Evolutionary conservation across 2,329 filamentous ascomycete species (phyloP).

Genomic region (Claviceps cyperi): DNA sequence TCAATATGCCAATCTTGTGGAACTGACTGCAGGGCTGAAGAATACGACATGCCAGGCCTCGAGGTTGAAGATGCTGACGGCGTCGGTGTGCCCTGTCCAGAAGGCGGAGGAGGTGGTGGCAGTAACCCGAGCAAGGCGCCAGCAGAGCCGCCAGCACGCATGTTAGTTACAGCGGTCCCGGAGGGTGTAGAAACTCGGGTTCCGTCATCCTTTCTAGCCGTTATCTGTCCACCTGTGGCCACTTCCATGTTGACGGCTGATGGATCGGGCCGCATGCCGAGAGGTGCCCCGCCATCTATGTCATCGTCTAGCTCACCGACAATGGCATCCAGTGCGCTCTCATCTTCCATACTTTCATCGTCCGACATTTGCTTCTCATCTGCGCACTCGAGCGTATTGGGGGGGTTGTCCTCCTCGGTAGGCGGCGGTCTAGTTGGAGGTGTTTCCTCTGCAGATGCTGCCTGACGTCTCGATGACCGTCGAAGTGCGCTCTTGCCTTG

Average conservation of each 20-base stretch:
- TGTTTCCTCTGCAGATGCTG: constrained; percentile 36
- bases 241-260: constrained; percentile 87
- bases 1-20: constrained; percentile 97
- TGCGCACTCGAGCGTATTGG: constrained; percentile 74
- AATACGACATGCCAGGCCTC: constrained; percentile 54
- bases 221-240: constrained; percentile 72
- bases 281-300: constrained; percentile 56
- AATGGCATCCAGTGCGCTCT: constrained; percentile 62
- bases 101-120: constrained; percentile 6
- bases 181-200: constrained; percentile 73
- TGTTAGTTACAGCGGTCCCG: constrained; percentile 12
- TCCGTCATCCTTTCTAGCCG: constrained; percentile 82
- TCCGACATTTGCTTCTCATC: constrained; percentile 76
- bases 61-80: constrained; percentile 44
- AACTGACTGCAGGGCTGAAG: constrained; percentile 62
- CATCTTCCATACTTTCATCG: constrained; percentile 47
- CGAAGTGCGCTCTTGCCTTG: constrained; percentile 45
- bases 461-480: constrained; percentile 48
- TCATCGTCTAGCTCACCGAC: constrained; percentile 85
- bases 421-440: constrained; percentile 36
- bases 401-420: constrained; percentile 44
- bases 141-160: constrained; percentile 25
- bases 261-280: constrained; percentile 42
- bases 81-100: constrained; percentile 30
- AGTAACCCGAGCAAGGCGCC: constrained; percentile 6